Base-by-base conservation (phyloP, 2,329 filamentous ascomycete species). In the Fusarium sp. region DNA sequence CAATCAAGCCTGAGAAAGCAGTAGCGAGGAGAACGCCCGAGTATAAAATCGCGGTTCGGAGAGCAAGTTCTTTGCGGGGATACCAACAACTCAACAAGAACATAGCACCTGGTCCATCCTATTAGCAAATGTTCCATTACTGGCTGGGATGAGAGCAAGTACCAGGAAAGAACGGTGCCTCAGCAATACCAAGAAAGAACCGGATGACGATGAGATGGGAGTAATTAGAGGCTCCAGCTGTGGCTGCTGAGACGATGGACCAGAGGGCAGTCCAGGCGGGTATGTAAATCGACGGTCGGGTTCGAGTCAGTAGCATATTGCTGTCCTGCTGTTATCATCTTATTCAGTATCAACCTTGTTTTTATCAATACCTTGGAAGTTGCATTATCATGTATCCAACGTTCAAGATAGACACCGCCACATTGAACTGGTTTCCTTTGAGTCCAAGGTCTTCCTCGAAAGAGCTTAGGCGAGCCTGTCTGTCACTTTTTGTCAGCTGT, bases 371-470 rank as follows among this genome's bases (percentile, higher is more conserved):
- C 24, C 24, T 24, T 7, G 24, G 60, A 1, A 69, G 37, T 11
- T 67, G 66, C 22, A 41, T 47, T 10, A 68, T 37, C 52, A 68
- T 65, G 30, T 68, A 68, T 26, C 74, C 72, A 2, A 74, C 65
- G 28, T 67, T 74, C 9, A 75, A 47, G 19, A 75, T 75, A 0
- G 73, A 68, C 0, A 76, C 70, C 1, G 74, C 74, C 10, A 70
- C 64, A 14, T 70, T 73, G 39, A 71, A 75, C 22, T 75, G 60
- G 9, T 64, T 70, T 1, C 71, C 69, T 1, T 65, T 41, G 6
- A 76, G 71, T 2, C 57, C 63, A 5, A 75, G 65, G 24, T 76
- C 73, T 14, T 66, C 51, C n/a, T 75, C 65, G n/a, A 75, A 62
- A 2, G 54, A 51, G 15, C 61, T 66, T 4, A 75, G 64, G n/a